Conservation (phyloP, 805 yeast genomes). For the Saturnispora dispora region DNA sequence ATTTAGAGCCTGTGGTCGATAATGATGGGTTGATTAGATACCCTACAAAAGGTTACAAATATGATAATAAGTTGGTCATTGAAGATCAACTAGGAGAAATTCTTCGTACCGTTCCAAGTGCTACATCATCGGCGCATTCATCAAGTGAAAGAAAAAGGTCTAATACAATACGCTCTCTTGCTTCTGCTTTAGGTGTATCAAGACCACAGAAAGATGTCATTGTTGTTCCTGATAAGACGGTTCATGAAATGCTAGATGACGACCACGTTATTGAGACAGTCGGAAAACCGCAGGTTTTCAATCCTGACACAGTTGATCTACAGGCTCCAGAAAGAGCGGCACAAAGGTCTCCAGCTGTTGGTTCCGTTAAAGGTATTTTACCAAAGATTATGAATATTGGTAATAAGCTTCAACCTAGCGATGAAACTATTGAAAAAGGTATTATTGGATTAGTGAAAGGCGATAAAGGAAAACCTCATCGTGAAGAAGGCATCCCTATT, state of each 20-base stretch:
- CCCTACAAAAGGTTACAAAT: conserved; percentile 47
- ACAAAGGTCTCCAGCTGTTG: conserved; percentile 2
- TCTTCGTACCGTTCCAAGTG: conserved; percentile 41
- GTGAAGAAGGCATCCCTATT: neutral
- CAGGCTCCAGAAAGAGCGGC: neutral
- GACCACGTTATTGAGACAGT: neutral
- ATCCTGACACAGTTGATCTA: neutral
- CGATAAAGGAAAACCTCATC: neutral
- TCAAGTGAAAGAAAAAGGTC: conserved; percentile 9
- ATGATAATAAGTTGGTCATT: conserved; percentile 60
- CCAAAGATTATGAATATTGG: conserved; percentile 8
- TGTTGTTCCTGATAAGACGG: neutral
- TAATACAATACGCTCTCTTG: conserved; percentile 8
- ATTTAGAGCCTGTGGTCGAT: conserved; percentile 25
- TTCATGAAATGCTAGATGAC: neutral
- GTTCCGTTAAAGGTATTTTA: neutral
- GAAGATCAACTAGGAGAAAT: conserved; percentile 85
- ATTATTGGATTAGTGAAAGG: conserved; percentile 4
- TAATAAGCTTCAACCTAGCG: conserved; percentile 6
- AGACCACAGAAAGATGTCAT: conserved; percentile 1
- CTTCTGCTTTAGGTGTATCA: conserved; percentile 7
- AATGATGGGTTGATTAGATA: conserved; percentile 28
- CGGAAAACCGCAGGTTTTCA: neutral
- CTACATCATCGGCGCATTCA: conserved; percentile 5
- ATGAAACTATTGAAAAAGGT: conserved; percentile 7